Percentiles rank a stretch among this genome's conserved stretches.
These are phyloP conservation scores for Leptosphaerulina australis DNA, from an alignment of 2,329 filamentous ascomycete genomes.

Conservation along the genomic window DNA sequence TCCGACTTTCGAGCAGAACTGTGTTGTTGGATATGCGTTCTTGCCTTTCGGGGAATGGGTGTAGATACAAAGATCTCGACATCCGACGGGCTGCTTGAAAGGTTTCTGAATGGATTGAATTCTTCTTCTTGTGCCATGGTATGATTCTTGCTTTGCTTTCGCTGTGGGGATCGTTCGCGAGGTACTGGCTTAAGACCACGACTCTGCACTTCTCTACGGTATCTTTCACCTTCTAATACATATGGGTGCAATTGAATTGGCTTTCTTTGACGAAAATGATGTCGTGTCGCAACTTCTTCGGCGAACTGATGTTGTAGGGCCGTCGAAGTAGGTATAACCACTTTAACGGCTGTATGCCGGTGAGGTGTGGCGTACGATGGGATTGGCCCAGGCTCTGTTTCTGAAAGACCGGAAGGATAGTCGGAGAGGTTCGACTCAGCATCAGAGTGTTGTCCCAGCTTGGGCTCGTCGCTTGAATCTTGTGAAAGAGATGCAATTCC, in stretches of 20 bases:
- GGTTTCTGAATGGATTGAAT: conserved; percentile 34
- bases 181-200: conserved; percentile 53
- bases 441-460: conserved; percentile 19
- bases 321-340: conserved; percentile 39
- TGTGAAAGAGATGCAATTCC: conserved; percentile 32
- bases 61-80: conserved; percentile 34
- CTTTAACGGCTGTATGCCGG: conserved; percentile 34
- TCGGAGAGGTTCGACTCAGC: conserved; percentile 16
- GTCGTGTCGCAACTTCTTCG: conserved; percentile 33
- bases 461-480: conserved; percentile 31
- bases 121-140: conserved; percentile 43
- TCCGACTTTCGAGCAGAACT: conserved; percentile 10
- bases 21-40: conserved; percentile 6
- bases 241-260: conserved; percentile 59
- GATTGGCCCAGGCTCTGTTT: conserved; percentile 18
- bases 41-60: conserved; percentile 19
- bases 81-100: conserved; percentile 33
- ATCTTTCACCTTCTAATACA: conserved; percentile 52
- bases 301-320: conserved; percentile 23
- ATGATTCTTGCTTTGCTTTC: conserved; percentile 21
- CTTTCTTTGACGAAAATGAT: conserved; percentile 53
- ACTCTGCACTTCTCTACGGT: conserved; percentile 51
- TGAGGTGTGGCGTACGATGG: conserved; percentile 25
- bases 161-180: conserved; percentile 37
- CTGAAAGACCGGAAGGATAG: conserved; percentile 27